Base-by-base conservation (phyloP, 2,329 filamentous ascomycete genomes). In the Zasmidium citrigriseum region DNA sequence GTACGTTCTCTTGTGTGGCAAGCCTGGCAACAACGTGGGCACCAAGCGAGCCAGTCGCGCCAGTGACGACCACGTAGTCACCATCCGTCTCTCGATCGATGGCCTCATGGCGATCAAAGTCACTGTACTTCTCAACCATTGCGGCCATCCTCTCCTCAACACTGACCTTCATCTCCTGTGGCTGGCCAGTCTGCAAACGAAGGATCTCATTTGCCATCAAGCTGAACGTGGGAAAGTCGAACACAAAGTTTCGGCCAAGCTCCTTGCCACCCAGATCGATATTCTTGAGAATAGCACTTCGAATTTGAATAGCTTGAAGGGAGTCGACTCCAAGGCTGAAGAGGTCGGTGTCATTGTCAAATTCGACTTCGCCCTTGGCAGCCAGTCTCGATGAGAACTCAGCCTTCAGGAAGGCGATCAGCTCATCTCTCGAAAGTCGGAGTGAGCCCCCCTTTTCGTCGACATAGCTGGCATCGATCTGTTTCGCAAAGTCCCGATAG, bases 11-110 rank as follows among this genome's bases (percentile, higher is more conserved):
- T 3, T 66, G 64, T 11, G 41, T 53, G 18, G 71, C 67, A 2
- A 77, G 65, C n/a, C 73, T 67, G 1, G 70, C 63, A 2, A 85
- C 76, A 1, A 87, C 73, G 61, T 88, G 84, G 0, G 83, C 78
- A 1, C 87, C 87, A 0, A 89, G 76, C 0, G 85, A 86, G 1
- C 87, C 87, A 0, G 87, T 89, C 0, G 82, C 81, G 1, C 87
- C 87, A 0, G 87, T 89, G 1, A 89, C 57, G 20, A 68, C 48
- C 1, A 61, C 45, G 44, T 55, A 55, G 24, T 55, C 51, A 22
- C 55, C 54, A 45, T 57, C 41, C 22, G 21, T 18, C 24, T 27
- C 22, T 18, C 41, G 57, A 12, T 57, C 50, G n/a, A 57, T 44
- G 2, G 62, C 62, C 58, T 66, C 25, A 51, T 68, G 68, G 21